A percentile compares a stretch with the other conserved stretches of the same genome.
These are phyloP conservation scores for Aspergillus persii DNA, from an alignment of 2,329 filamentous ascomycete species.

Conservation along the genomic window DNA sequence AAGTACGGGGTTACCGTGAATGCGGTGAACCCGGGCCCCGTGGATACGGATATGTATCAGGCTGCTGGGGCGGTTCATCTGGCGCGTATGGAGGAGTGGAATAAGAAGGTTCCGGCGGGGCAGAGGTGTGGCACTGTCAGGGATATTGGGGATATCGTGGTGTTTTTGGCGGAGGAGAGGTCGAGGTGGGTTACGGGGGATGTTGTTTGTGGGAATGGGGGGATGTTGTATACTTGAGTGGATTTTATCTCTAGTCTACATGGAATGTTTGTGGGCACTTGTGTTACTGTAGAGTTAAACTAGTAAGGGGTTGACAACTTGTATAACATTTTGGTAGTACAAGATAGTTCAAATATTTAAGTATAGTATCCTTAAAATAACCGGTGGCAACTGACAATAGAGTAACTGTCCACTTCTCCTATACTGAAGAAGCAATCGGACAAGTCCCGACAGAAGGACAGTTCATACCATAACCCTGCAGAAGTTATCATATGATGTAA, in stretches of 20 bases:
- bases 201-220: conserved; percentile 22
- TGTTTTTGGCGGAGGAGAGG: conserved; percentile 17
- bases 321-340: no score
- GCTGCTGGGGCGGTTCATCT: conserved; percentile 13
- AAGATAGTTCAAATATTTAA: no score
- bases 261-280: no score
- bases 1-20: conserved; percentile 32
- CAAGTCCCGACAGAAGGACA: no score
- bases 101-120: conserved; percentile 18
- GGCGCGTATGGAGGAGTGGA: conserved; percentile 15
- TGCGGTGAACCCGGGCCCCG: conserved; percentile 28
- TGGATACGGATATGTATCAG: conserved; percentile 23
- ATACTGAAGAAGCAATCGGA: no score
- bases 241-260: not conserved
- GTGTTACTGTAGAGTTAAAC: no score
- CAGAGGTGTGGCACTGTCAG: conserved; percentile 11
- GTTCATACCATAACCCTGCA: no score
- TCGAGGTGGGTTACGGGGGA: conserved; percentile 22
- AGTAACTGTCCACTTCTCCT: no score
- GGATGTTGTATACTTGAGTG: conserved; percentile 15
- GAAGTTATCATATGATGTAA: no score
- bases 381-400: no score
- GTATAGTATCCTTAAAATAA: no score
- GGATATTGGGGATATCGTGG: conserved; percentile 21
- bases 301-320: no score